Evolutionary conservation across 257 asterid genomes (phyloP), one percentile per base, ranked within the genome.

Genomic region (Solanum dulcamara): DNA sequence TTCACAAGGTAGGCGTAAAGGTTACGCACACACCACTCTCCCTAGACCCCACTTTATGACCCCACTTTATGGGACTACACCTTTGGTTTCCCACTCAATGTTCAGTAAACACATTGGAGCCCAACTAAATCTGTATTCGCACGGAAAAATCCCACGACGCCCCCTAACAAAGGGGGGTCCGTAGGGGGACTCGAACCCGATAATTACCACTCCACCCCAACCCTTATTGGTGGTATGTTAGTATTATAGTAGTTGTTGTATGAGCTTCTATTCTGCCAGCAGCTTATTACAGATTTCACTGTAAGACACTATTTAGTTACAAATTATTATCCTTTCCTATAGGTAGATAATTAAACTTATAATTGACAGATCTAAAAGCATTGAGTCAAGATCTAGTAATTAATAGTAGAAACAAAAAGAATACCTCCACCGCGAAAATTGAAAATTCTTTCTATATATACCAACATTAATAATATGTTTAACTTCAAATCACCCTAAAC

Each of bases 41-140:
- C 12, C 55, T 18, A 50, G 55, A 50, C 22, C 55, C 51, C 55
- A 50, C 0, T 15, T 50, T 0, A 2, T 53, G 60, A 50, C 22
- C 55, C 51, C 55, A 50, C 0, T 15, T 50, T 0, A 2, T 53
- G 60, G 26, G 0, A 53, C 20, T 53, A 0, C 5, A 0, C 0
- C 0, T n/a, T n/a, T n/a, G n/a, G n/a, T n/a, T n/a, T n/a, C n/a
- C n/a, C n/a, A n/a, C n/a, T n/a, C n/a, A n/a, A n/a, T n/a, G n/a
- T n/a, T n/a, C n/a, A n/a, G n/a, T n/a, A n/a, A n/a, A n/a, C n/a
- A n/a, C n/a, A n/a, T n/a, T n/a, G n/a, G n/a, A n/a, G n/a, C n/a
- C n/a, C n/a, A n/a, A n/a, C n/a, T n/a, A n/a, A n/a, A n/a, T n/a
- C n/a, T n/a, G n/a, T n/a, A n/a, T n/a, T n/a, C n/a, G n/a, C n/a